phyloP scores from a whole-genome alignment of 495 filamentous ascomycete genomes.

The Extremus antarcticus region DNA sequence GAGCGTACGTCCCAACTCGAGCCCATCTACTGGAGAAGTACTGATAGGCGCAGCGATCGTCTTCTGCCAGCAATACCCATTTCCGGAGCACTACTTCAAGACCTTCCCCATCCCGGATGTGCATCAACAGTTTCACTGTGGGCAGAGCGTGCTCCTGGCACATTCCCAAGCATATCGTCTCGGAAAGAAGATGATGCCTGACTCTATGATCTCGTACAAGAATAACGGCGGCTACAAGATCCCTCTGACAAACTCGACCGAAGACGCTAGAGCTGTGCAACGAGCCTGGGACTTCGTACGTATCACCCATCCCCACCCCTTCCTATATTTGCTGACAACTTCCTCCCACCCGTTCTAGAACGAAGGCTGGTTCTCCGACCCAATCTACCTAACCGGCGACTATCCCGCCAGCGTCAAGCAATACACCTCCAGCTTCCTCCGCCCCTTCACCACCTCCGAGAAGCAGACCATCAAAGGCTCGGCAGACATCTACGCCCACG shows the following conservation, averaged over 20 bases:
- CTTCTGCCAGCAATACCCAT: constrained; percentile 27
- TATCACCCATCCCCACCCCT: no score
- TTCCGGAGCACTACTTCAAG: constrained; percentile 29
- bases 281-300: constrained; percentile 28
- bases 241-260: constrained; percentile 19
- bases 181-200: constrained; percentile 27
- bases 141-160: constrained; percentile 30
- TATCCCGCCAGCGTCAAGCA: constrained; percentile 21
- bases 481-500: constrained; percentile 26
- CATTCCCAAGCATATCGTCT: constrained; percentile 30
- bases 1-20: constrained; percentile 19
- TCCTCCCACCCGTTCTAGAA: no score
- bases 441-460: constrained; percentile 20
- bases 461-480: constrained; percentile 24
- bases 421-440: constrained; percentile 23
- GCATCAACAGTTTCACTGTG: constrained; percentile 30
- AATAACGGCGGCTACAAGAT: constrained; percentile 33
- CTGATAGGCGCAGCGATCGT: constrained; percentile 15
- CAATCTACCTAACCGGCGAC: constrained; percentile 24
- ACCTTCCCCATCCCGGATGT: constrained; percentile 24
- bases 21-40: constrained; percentile 18
- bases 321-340: no score
- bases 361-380: constrained; percentile 27
- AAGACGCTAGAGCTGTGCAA: constrained; percentile 21
- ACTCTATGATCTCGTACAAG: constrained; percentile 30